Base-by-base conservation (phyloP, 768 basidiomycete genomes). In the Macrolepiota albuminosa region DNA sequence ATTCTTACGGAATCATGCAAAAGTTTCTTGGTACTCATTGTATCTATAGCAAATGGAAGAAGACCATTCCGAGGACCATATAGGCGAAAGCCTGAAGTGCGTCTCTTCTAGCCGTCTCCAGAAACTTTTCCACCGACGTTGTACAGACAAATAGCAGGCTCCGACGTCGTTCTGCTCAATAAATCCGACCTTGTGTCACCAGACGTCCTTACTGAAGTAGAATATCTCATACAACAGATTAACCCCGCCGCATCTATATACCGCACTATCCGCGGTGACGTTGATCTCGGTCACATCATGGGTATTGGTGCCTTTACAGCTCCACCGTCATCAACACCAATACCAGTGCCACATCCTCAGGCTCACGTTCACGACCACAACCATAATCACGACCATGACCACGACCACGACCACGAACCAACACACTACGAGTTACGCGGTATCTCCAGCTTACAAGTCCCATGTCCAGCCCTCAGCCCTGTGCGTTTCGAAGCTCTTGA, bases 161-260 rank as follows among this genome's bases (percentile, higher is more conserved):
- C 96, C 29, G 97, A 99, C 68, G 88, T 96, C 29, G 81, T 98
- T 40, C 73, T 99, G 31, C 75, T 99, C 33, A 99, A 99, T 79
- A 99, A 99, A 77, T 77, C 79, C 31, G 96, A 98, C 67, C 76
- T 98, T 9, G 86, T 85, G 1, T 67, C 80, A 1, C 61, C 79
- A 1, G 71, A 75, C 6, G 74, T 75, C 24, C 67, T 91, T 2
- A 55, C 62, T 1, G 68, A 74, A 4, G 83, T 84, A 13, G 87
- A 91, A 69, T 68, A 65, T n/a, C 72, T 82, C 24, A 85, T 99
- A 42, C 81, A 78, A n/a, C 70, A 76, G 24, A 76, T 96, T 66
- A 98, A 98, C 71, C 90, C 95, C 5, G 84, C 83, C 2, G 86
- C 88, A 1, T 82, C 91, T 1, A 77, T 96, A 58, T 77, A 91